These are phyloP conservation scores for Kluyveromyces aestuarii DNA, from an alignment of 805 yeast species.

Conservation along the genomic window DNA sequence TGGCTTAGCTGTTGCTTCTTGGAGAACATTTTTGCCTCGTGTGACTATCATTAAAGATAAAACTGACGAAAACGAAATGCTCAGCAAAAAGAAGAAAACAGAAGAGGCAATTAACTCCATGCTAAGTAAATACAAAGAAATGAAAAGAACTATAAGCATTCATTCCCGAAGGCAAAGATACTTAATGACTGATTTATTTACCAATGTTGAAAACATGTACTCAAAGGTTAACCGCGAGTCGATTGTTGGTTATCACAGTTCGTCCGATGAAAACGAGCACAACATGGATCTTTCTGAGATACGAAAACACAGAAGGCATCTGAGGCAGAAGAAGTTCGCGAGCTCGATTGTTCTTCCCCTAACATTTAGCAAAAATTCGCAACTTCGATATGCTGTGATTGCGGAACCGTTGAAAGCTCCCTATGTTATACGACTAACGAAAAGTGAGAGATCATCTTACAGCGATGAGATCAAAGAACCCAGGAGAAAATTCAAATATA, in stretches of 20 bases:
- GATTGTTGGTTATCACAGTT: conserved; percentile 18
- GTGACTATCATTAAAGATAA: conserved; percentile 44
- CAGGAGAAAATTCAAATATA: not conserved
- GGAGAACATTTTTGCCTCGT: conserved; percentile 38
- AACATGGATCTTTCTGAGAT: conserved; percentile 12
- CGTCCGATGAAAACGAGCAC: conserved; percentile 27
- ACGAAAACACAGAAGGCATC: conserved; percentile 10
- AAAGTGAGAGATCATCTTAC: conserved; percentile 9
- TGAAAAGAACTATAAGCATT: conserved; percentile 16
- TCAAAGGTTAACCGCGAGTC: conserved; percentile 14
- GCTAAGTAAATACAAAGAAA: conserved; percentile 21
- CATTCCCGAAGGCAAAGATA: conserved; percentile 12
- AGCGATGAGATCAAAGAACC: not conserved
- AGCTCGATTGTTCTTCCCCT: conserved; percentile 20
- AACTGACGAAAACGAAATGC: conserved; percentile 41
- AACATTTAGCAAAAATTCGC: conserved; percentile 1
- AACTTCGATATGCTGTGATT: conserved; percentile 15
- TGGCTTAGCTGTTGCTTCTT: conserved; percentile 37
- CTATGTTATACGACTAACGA: conserved; percentile 15
- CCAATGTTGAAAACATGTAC: conserved; percentile 14
- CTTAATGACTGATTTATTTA: conserved; percentile 11
- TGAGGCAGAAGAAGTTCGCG: conserved; percentile 12
- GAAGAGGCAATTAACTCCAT: conserved; percentile 35
- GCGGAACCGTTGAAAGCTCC: conserved; percentile 26
- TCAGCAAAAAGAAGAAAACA: conserved; percentile 43